Conservation (phyloP, 2,329 filamentous ascomycete species). For the Boeremia exigua region DNA sequence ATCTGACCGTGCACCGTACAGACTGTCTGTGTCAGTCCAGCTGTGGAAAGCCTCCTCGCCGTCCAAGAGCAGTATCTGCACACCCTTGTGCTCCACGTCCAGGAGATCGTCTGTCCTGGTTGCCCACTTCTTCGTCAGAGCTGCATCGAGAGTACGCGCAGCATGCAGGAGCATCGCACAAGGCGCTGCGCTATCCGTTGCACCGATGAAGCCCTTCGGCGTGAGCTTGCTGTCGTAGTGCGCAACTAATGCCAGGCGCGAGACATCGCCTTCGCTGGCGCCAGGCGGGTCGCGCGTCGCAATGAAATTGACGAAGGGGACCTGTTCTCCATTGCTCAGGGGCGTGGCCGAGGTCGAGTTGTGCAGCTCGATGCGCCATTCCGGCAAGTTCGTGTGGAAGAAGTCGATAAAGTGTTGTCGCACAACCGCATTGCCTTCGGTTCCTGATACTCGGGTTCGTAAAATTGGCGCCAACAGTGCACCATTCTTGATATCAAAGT, state of each 20-base stretch:
- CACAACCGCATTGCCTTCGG: conserved; percentile 74
- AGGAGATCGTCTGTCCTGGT: conserved; percentile 55
- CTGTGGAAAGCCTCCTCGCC: conserved; percentile 89
- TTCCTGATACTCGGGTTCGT: conserved; percentile 85
- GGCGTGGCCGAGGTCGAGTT: conserved; percentile 89
- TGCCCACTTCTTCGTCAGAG: conserved; percentile 87
- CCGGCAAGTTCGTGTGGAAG: conserved; percentile 76
- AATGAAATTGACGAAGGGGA: conserved; percentile 89
- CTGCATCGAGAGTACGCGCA: conserved; percentile 79
- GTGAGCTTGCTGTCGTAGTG: conserved; percentile 90
- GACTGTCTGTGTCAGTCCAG: conserved; percentile 83
- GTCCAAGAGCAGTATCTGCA: conserved; percentile 90
- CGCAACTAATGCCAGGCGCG: conserved; percentile 83
- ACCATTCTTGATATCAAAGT: conserved; percentile 83
- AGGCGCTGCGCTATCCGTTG: conserved; percentile 90
- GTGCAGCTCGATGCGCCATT: conserved; percentile 82
- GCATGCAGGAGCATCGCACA: conserved; percentile 93
- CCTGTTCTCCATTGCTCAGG: conserved; percentile 69
- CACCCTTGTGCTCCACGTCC: conserved; percentile 73
- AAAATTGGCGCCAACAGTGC: conserved; percentile 85
- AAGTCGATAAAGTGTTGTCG: conserved; percentile 86
- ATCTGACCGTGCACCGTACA: conserved; percentile 82
- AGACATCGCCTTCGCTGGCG: conserved; percentile 74
- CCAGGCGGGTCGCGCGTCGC: conserved; percentile 91
- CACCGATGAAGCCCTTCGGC: conserved; percentile 89